A percentile compares a stretch with the other conserved stretches of the same genome.
Evolutionary conservation across 495 filamentous ascomycete genomes (phyloP).

Genomic region (Xeromyces bisporus): DNA sequence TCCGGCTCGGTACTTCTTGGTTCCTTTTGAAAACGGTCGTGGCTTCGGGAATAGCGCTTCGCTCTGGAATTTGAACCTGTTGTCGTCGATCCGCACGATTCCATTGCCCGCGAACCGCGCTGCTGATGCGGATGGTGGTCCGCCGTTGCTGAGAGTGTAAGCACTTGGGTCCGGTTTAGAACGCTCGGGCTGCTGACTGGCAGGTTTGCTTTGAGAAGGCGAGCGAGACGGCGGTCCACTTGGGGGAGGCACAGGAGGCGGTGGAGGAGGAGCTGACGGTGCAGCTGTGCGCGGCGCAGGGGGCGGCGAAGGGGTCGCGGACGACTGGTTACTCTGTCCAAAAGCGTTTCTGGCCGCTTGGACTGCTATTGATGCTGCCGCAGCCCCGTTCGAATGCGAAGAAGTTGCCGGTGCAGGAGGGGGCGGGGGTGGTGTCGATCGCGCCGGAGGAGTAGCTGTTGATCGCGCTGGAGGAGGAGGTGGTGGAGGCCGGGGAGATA

Average conservation of each 20-base stretch:
- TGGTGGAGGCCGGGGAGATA: slow-evolving; percentile 23
- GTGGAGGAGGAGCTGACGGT: slow-evolving; percentile 24
- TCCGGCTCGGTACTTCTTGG: slow-evolving; percentile 72
- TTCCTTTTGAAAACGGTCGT: slow-evolving; percentile 51
- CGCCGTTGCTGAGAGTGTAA: slow-evolving; percentile 55
- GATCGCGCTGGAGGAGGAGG: slow-evolving; percentile 24
- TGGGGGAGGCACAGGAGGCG: slow-evolving; percentile 29
- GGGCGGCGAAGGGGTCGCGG: slow-evolving; percentile 35
- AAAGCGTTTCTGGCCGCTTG: slow-evolving; percentile 33
- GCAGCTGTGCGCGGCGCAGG: slow-evolving; percentile 28
- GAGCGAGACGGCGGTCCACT: slow-evolving; percentile 31
- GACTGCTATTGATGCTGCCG: slow-evolving; percentile 23
- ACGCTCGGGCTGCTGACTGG: slow-evolving; percentile 25
- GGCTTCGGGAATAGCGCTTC: slow-evolving; percentile 76
- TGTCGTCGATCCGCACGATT: slow-evolving; percentile 51
- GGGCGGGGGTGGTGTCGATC: slow-evolving; percentile 25
- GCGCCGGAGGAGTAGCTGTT: slow-evolving; percentile 18
- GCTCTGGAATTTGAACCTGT: slow-evolving; percentile 70
- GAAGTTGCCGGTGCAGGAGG: slow-evolving; percentile 24
- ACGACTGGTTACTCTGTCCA: slow-evolving; percentile 29
- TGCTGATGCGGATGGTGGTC: slow-evolving; percentile 16
- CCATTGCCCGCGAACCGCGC: slow-evolving; percentile 22
- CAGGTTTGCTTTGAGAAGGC: slow-evolving; percentile 23
- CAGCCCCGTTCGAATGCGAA: slow-evolving; percentile 23
- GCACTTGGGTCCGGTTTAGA: slow-evolving; percentile 56